A percentile compares a stretch with the other conserved stretches of the same genome.
These are phyloP conservation scores for Phytophthora brassicae DNA, from an alignment of 352 stramenopile species.

Conservation along the genomic window DNA sequence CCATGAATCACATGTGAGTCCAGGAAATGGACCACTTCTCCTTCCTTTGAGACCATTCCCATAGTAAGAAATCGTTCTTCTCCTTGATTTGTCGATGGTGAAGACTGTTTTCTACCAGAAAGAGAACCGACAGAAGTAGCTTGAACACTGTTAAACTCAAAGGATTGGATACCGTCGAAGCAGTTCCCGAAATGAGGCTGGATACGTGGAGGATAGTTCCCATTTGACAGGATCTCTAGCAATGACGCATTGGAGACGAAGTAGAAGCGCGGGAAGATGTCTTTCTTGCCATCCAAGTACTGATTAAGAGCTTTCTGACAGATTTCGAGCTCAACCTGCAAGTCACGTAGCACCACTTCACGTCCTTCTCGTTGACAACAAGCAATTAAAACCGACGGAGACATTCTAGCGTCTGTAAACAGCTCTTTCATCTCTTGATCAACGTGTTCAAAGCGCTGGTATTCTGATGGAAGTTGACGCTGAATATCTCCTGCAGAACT, in stretches of 20 bases:
- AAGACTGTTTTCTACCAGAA: constrained; percentile 21
- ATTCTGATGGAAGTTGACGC: constrained; percentile 90
- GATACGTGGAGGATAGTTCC: constrained; percentile 84
- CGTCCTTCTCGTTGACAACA: constrained; percentile 80
- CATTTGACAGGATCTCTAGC: constrained; percentile 95
- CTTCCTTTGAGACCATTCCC: constrained; percentile 96
- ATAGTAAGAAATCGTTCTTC: constrained; percentile 74
- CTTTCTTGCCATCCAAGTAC: constrained; percentile 97
- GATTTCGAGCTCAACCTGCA: constrained; percentile 91
- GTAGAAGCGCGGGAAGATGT: constrained; percentile 96
- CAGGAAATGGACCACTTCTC: constrained; percentile 86
- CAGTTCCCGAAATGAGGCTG: constrained; percentile 90
- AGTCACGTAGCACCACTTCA: constrained; percentile 76
- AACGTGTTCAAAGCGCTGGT: constrained; percentile 87
- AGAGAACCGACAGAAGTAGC: constrained; percentile 15
- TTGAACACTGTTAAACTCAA: constrained; percentile 62
- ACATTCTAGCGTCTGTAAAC: constrained; percentile 57
- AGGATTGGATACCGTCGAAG: constrained; percentile 89
- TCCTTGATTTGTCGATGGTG: constrained; percentile 14
- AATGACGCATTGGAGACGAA: constrained; percentile 95
- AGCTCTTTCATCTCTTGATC: constrained; percentile 88
- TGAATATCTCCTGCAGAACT: constrained; percentile 91
- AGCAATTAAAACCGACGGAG: constrained; percentile 69
- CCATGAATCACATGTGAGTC: constrained; percentile 84
- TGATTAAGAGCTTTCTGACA: constrained; percentile 96